These are phyloP conservation scores for Exsudoporus frostii DNA, from an alignment of 768 basidiomycete genomes.

Conservation along the genomic window DNA sequence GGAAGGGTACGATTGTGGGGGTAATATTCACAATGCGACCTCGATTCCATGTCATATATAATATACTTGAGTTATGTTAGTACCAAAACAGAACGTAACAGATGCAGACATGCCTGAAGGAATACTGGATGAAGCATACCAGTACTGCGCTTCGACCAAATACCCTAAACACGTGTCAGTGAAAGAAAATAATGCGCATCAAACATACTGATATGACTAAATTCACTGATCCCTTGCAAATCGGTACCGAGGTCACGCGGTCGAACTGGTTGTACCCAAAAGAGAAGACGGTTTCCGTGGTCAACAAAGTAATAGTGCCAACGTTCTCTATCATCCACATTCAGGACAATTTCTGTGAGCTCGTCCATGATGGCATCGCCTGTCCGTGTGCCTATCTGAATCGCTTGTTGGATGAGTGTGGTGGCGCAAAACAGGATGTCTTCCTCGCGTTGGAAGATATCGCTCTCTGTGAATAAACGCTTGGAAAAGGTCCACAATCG, in stretches of 20 bases:
- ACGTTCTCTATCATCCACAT: neutral
- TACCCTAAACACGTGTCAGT: conserved; percentile 8
- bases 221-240: conserved; percentile 5
- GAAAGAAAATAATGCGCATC: neutral
- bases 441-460: neutral
- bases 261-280: conserved; percentile 8
- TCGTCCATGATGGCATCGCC: conserved; percentile 2
- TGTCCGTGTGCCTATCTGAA: neutral
- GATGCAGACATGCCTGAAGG: neutral
- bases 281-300: conserved; percentile 14
- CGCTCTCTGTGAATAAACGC: conserved; percentile 15
- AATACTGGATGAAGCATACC: conserved; percentile 1
- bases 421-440: conserved; percentile 2
- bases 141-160: conserved; percentile 10
- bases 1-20: conserved; percentile 5
- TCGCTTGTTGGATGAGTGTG: conserved; percentile 7
- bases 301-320: conserved; percentile 21
- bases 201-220: conserved; percentile 13
- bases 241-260: neutral
- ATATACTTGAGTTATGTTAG: neutral
- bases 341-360: conserved; percentile 10
- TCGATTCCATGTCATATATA: conserved; percentile 1
- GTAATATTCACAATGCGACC: conserved; percentile 19
- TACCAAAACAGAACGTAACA: neutral
- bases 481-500: neutral